Percentiles rank a stretch among this genome's conserved stretches.
These are phyloP conservation scores for Volutella citrinella DNA, from an alignment of 2,329 filamentous ascomycete genomes.

Conservation along the genomic window DNA sequence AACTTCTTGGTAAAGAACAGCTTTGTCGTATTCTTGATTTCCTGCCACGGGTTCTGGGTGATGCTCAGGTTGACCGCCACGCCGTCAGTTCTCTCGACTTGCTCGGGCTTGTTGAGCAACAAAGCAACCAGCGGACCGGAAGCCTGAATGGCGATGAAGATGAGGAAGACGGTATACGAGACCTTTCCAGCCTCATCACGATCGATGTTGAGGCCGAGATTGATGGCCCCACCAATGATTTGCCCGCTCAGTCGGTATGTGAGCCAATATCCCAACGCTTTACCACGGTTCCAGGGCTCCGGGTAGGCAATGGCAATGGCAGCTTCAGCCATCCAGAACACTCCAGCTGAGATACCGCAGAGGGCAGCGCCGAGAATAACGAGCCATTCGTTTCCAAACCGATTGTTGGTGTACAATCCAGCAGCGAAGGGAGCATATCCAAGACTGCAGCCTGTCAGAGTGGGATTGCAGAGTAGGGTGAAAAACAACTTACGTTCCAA, in stretches of 20 bases:
- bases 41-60: constrained; percentile 50
- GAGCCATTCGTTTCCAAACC: constrained; percentile 67
- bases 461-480: background rate
- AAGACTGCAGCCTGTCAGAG: constrained; percentile 34
- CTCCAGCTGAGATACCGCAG: constrained; percentile 67
- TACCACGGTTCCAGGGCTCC: constrained; percentile 64
- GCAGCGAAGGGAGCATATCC: constrained; percentile 71
- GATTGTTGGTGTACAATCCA: constrained; percentile 69
- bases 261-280: constrained; percentile 67
- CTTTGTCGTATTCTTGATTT: constrained; percentile 57
- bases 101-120: constrained; percentile 56
- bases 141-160: constrained; percentile 70
- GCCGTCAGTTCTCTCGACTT: constrained; percentile 65
- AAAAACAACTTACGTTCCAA: constrained; percentile 54
- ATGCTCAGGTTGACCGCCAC: constrained; percentile 59
- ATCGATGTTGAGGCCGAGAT: constrained; percentile 62
- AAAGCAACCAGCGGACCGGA: constrained; percentile 62
- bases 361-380: constrained; percentile 65
- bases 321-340: constrained; percentile 75
- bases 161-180: constrained; percentile 64
- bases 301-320: constrained; percentile 72
- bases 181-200: constrained; percentile 59
- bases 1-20: constrained; percentile 61
- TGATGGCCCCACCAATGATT: constrained; percentile 70
- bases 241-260: constrained; percentile 58